A percentile compares a stretch with the other conserved stretches of the same genome.
Evolutionary conservation across 2,329 filamentous ascomycete genomes (phyloP).

Genomic region (Coniella lustricola): DNA sequence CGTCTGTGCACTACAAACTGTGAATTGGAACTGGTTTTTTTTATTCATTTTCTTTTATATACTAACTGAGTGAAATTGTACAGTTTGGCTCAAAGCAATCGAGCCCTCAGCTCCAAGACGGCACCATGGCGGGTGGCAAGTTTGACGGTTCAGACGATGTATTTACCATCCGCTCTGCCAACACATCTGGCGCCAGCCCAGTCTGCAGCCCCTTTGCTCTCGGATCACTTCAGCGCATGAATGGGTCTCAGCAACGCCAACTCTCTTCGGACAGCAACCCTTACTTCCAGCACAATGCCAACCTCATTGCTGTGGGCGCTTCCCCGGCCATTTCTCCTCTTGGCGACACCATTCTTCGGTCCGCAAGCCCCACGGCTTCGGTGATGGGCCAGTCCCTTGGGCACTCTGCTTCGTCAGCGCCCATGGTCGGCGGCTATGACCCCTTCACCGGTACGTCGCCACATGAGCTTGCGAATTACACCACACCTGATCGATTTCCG

Average conservation of each 20-base stretch:
- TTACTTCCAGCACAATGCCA: conserved; percentile 27
- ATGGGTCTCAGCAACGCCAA: conserved; percentile 37
- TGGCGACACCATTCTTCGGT: conserved; percentile 21
- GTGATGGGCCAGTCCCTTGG: conserved; percentile 28
- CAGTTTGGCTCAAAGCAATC: conserved; percentile 58
- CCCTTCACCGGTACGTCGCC: conserved; percentile 41
- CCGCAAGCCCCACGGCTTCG: conserved; percentile 24
- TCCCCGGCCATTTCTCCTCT: conserved; percentile 30
- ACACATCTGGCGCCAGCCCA: conserved; percentile 30
- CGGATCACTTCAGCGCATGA: conserved; percentile 25
- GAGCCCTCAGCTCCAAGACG: conserved; percentile 44
- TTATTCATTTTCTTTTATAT: too few species aligned
- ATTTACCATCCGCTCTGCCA: conserved; percentile 25
- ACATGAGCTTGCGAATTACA: conserved; percentile 33
- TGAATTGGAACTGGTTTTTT: conserved; percentile 16
- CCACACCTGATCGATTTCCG: conserved; percentile 40
- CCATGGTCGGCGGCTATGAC: conserved; percentile 36
- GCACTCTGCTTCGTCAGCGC: conserved; percentile 37
- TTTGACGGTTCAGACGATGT: conserved; percentile 37
- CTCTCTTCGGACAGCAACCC: conserved; percentile 29
- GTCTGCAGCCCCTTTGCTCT: conserved; percentile 31
- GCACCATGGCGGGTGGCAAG: conserved; percentile 35
- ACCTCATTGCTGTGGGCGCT: conserved; percentile 24
- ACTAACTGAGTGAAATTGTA: conserved; percentile 31
- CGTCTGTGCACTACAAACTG: conserved; percentile 5